phyloP scores from a whole-genome alignment of 1,139 yeast genomes.

The Candida dubliniensis region DNA sequence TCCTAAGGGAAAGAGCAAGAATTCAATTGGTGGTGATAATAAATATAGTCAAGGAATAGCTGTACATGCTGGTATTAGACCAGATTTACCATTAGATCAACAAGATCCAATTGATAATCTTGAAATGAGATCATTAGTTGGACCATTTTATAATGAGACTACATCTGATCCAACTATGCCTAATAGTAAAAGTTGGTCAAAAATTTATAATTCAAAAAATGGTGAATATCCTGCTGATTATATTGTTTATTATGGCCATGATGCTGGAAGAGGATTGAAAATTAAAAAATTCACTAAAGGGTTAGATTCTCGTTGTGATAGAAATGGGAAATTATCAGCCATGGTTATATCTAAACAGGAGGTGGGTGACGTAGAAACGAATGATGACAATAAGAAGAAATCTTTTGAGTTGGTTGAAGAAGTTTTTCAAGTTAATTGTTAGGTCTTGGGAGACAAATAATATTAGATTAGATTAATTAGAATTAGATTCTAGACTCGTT shows the following conservation, averaged over 20 bases:
- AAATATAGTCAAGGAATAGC: constrained; percentile 52
- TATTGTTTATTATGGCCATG: constrained; percentile 87
- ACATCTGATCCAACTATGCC: constrained; percentile 50
- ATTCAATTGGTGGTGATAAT: no score
- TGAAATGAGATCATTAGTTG: constrained; percentile 60
- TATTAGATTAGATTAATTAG: no score
- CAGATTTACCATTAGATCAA: constrained; percentile 57
- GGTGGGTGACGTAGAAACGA: neutral
- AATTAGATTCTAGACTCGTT: no score
- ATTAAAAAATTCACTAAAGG: constrained; percentile 70
- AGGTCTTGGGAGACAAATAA: neutral
- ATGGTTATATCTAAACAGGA: constrained; percentile 33
- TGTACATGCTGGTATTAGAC: constrained; percentile 75
- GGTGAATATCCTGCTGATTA: constrained; percentile 26
- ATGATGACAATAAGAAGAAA: no score
- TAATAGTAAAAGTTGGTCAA: constrained; percentile 63
- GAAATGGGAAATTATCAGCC: constrained; percentile 71
- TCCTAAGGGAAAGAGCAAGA: neutral
- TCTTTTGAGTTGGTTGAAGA: constrained; percentile 7
- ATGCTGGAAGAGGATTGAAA: constrained; percentile 75
- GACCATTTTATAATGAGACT: constrained; percentile 56
- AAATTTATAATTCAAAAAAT: constrained; percentile 58
- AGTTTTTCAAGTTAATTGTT: constrained; percentile 15
- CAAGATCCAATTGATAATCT: constrained; percentile 63
- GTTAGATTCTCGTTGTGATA: constrained; percentile 78